Evolutionary conservation across 176 grass and related monocot genomes (phyloP), one percentile per base, ranked within the genome.

Genomic region (Dactylis glomerata): DNA sequence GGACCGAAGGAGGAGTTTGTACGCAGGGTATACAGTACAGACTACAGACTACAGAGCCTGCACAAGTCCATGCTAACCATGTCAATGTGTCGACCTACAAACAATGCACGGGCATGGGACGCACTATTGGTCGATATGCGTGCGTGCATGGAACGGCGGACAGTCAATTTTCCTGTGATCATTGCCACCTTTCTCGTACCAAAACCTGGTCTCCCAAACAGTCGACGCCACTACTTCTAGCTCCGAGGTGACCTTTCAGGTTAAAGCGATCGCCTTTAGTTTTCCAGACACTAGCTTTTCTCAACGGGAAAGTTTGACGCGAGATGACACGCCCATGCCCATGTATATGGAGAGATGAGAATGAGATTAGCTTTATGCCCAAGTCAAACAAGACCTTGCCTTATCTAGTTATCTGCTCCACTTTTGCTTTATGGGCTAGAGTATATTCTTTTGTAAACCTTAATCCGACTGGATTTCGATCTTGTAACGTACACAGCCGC

Each of bases 231-330:
- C 76, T 36, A 66, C 57, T 69, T n/a, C n/a, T n/a, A n/a, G n/a
- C n/a, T n/a, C n/a, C n/a, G 79, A 82, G 70, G 79, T 82, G 85
- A 76, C 79, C 34, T 45, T 67, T 82, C 71, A 64, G 56, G 16
- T 36, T 41, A 72, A 67, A 69, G 79, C 59, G 2, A 42, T 63
- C 45, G 26, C 20, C 14, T 76, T 86, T 33, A 20, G 9, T 31
- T 52, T 76, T n/a, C 46, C 59, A 22, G 54, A 14, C 22, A 19
- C 76, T 2, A 28, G 12, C 58, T 64, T 13, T 56, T 52, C 34
- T 83, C 51, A 75, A 78, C 30, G 51, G 74, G 38, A 64, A 68
- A 33, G 49, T 85, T 57, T 37, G 75, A 26, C n/a, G 41, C 1
- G 50, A 5, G 55, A 28, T 41, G 42, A 74, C 42, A 37, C 68